Base-by-base conservation (phyloP, 352 stramenopile species). In the Phytophthora capsici region DNA sequence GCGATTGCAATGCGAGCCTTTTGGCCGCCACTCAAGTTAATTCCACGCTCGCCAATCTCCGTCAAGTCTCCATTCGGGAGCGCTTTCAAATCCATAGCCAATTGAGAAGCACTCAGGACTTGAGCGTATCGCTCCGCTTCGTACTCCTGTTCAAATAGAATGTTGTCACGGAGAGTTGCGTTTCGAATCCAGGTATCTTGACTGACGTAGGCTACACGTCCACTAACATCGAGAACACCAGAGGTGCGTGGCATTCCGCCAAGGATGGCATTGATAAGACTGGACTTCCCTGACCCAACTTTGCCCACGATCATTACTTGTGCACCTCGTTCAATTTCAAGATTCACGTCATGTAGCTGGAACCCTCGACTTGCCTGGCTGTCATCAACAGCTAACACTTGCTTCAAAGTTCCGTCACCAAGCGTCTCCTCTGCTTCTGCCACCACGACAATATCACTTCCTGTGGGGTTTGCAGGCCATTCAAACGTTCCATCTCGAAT, bases 111-210 rank as follows among this genome's bases (percentile, higher is more conserved):
- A 1, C 66, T 43, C 2, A 92, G 14, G 1, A 87, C 80, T 1
- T 54, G 16, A 0, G 60, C 50, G 46, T 91, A 91, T 2, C 51
- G 47, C 14, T 72, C 47, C 0, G 34, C 25, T 37, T 91, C 57
- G 46, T 84, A 78, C 6, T 64, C 20, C 36, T 71, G 46, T 4
- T 69, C 71, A 48, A 92, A 98, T 7, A 98, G 68, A 47, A 98
- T 98, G 64, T 98, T 98, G 3, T 98, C 84, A 13, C 76, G 63
- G 7, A 99, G 59, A 26, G 86, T 97, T 10, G 79, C 66, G 63
- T 98, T 97, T 10, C 95, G 74, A 57, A 98, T 98, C 89, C 91
- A 99, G 6, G 92, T 72, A 32, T 95, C 78, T 75, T 99, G 96
- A 20, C 84, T 83, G 26, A 84, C 91, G 69, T 97, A 98, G 17